phyloP scores from a whole-genome alignment of 1,139 yeast species.

The Diutina neorugosa region DNA sequence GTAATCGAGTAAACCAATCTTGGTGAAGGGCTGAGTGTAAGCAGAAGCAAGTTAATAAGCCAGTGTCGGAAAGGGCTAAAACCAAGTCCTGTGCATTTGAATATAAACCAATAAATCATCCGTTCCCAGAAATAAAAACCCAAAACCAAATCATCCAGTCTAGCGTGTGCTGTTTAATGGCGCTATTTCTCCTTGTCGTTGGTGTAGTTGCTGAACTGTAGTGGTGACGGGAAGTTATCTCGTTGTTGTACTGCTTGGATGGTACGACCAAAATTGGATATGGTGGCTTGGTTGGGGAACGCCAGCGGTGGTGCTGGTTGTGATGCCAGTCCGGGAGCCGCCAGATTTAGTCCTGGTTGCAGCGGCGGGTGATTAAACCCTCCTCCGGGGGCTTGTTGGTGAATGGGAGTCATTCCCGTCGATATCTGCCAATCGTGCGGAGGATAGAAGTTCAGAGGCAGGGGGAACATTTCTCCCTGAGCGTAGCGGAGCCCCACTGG shows the following conservation, averaged over 20 bases:
- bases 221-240: neutral
- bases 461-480: conserved; percentile 42
- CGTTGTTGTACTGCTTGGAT: conserved; percentile 2
- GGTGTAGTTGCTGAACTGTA: neutral
- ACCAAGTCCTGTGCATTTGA: no score
- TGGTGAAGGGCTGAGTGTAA: no score
- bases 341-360: neutral
- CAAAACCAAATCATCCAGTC: no score
- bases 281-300: neutral
- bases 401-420: conserved; percentile 25
- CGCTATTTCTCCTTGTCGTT: conserved; percentile 1
- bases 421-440: conserved; percentile 31
- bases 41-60: no score
- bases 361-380: neutral
- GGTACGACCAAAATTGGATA: neutral
- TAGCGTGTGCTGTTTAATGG: no score
- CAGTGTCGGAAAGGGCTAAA: no score
- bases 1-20: no score
- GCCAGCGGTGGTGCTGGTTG: conserved; percentile 1
- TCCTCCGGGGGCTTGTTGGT: neutral
- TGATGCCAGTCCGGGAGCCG: neutral
- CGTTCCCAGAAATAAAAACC: no score
- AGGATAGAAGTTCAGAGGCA: conserved; percentile 39
- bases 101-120: no score
- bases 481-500: conserved; percentile 37